Percentiles rank a stretch among this genome's conserved stretches.
phyloP scores from a whole-genome alignment of 208 protist genomes.

The Spongospora subterranea region DNA sequence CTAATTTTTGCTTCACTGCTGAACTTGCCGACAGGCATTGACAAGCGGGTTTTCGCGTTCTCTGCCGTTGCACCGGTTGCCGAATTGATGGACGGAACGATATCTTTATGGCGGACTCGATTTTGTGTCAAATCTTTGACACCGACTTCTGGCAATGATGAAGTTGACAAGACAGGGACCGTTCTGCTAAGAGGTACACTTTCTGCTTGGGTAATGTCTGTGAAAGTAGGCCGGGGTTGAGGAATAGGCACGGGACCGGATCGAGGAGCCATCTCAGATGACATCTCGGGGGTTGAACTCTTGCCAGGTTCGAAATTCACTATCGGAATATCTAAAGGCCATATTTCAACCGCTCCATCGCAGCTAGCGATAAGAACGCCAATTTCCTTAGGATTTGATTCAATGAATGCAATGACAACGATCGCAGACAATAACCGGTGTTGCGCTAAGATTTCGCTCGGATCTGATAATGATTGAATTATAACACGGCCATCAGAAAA shows the following conservation, averaged over 20 bases:
- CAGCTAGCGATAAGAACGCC: not conserved
- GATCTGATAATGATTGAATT: not conserved
- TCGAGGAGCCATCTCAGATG: not conserved
- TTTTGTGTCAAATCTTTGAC: not conserved
- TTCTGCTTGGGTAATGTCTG: no score
- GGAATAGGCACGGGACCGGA: not conserved
- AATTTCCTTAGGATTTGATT: not conserved
- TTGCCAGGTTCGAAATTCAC: slow-evolving; percentile 2
- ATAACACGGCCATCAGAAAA: not conserved
- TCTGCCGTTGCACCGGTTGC: not conserved
- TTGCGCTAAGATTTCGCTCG: not conserved
- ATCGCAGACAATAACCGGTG: not conserved
- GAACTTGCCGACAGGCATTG: not conserved
- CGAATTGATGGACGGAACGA: not conserved
- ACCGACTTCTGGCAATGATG: not conserved
- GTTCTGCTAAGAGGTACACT: no score
- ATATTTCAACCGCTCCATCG: not conserved
- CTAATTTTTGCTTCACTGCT: not conserved
- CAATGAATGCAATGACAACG: slow-evolving; percentile 12
- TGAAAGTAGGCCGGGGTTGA: not conserved
- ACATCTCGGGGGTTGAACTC: not conserved
- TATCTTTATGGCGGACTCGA: not conserved
- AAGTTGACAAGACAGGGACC: not conserved
- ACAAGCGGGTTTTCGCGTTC: not conserved
- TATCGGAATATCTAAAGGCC: not conserved